Evolutionary conservation across 2,329 filamentous ascomycete species (phyloP).

Genomic region (Ceratocystis cubensis): DNA sequence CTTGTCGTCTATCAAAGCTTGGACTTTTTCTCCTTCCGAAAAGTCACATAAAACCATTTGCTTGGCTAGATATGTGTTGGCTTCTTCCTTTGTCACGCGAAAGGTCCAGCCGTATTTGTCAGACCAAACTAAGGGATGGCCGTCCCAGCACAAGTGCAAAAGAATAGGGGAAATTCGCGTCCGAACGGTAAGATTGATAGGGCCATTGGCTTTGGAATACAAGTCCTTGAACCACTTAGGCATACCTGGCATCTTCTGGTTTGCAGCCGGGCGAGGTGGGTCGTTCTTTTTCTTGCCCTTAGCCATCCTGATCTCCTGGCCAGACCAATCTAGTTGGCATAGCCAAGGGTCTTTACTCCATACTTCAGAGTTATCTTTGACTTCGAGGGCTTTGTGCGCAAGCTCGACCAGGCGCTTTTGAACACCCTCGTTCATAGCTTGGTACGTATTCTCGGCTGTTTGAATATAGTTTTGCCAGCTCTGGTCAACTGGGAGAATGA

Average conservation of each 20-base stretch:
- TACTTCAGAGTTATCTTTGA: slow-evolving; percentile 55
- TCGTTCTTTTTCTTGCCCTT: slow-evolving; percentile 84
- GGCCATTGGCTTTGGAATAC: slow-evolving; percentile 53
- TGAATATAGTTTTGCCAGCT: slow-evolving; percentile 77
- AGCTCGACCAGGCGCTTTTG: slow-evolving; percentile 60
- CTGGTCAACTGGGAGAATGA: slow-evolving; percentile 80
- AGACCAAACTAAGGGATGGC: slow-evolving; percentile 82
- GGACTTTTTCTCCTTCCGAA: slow-evolving; percentile 46
- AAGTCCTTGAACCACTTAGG: slow-evolving; percentile 94
- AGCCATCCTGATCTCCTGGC: slow-evolving; percentile 79
- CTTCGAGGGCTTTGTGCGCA: slow-evolving; percentile 61
- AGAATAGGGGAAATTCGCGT: slow-evolving; percentile 79
- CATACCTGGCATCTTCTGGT: slow-evolving; percentile 90
- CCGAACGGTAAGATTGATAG: slow-evolving; percentile 70
- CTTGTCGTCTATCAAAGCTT: slow-evolving; percentile 51
- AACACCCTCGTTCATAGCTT: slow-evolving; percentile 62
- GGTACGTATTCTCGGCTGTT: slow-evolving; percentile 76
- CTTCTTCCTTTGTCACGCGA: slow-evolving; percentile 52
- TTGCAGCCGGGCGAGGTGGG: slow-evolving; percentile 59
- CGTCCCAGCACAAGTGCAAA: slow-evolving; percentile 76
- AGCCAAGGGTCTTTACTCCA: slow-evolving; percentile 83
- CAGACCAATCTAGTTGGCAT: slow-evolving; percentile 86
- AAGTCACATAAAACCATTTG: slow-evolving; percentile 66
- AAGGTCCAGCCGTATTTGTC: slow-evolving; percentile 91
- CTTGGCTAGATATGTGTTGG: slow-evolving; percentile 52